Conservation (phyloP, 257 asterid genomes). For the Solanum etuberosum region DNA sequence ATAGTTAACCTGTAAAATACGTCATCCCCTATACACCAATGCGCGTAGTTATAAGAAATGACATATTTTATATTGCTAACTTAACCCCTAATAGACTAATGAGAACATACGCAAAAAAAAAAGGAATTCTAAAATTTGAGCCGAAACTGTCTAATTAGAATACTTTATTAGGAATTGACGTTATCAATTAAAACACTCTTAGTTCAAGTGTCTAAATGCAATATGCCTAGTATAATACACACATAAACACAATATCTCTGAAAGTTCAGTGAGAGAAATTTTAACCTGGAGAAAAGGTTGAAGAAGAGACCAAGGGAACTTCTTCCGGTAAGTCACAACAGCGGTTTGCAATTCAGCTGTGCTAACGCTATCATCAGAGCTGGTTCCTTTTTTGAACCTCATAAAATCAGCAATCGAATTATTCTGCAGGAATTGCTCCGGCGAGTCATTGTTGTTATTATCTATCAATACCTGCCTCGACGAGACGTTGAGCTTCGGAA, state of each 20-base stretch:
- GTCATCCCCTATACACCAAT: not conserved
- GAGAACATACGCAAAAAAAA: not conserved
- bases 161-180: not conserved
- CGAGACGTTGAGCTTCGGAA: slow-evolving; percentile 18
- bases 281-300: slow-evolving; percentile 77
- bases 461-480: slow-evolving; percentile 12
- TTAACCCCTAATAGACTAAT: not conserved
- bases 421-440: slow-evolving; percentile 49
- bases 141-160: not conserved
- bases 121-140: not conserved
- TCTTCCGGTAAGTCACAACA: slow-evolving; percentile 70
- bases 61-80: not conserved
- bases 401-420: slow-evolving; percentile 91
- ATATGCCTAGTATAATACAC: not conserved
- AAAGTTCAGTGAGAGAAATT: not conserved
- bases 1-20: not conserved
- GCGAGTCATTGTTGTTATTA: slow-evolving; percentile 24
- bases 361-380: not conserved
- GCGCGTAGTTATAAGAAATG: not conserved
- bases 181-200: not conserved
- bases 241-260: not conserved
- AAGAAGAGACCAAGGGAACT: slow-evolving; percentile 87
- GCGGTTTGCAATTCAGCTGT: slow-evolving; percentile 85
- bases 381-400: slow-evolving; percentile 49
- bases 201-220: not conserved